A percentile compares a stretch with the other conserved stretches of the same genome.
phyloP scores from a whole-genome alignment of 2,329 filamentous ascomycete genomes.

The Colletotrichum destructivum region DNA sequence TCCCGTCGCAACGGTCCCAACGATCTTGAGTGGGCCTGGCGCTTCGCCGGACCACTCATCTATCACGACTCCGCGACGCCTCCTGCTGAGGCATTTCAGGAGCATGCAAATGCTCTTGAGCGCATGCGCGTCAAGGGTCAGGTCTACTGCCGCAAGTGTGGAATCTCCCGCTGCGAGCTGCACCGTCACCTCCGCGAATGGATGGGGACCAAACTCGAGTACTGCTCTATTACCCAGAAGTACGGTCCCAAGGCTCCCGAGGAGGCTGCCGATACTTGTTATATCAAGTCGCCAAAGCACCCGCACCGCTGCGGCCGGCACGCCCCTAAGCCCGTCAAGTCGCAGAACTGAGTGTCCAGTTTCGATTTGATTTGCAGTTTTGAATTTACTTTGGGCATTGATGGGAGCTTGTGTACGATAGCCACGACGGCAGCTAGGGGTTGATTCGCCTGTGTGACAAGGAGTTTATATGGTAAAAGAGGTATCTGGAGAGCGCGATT shows the following conservation, averaged over 20 bases:
- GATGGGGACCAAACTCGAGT: constrained; percentile 71
- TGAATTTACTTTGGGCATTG: constrained; percentile 5
- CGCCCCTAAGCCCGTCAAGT: constrained; percentile 47
- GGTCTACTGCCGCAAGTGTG: constrained; percentile 75
- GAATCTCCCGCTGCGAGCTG: constrained; percentile 73
- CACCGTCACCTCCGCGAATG: constrained; percentile 74
- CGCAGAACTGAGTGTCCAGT: neutral
- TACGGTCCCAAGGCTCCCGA: constrained; percentile 66
- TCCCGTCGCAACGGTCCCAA: constrained; percentile 73
- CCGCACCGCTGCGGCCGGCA: constrained; percentile 72
- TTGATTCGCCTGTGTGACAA: neutral
- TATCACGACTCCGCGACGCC: constrained; percentile 42
- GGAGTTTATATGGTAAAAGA: neutral
- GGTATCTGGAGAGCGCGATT: neutral
- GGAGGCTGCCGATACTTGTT: constrained; percentile 67
- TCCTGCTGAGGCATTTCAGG: constrained; percentile 28
- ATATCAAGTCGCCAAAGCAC: constrained; percentile 73
- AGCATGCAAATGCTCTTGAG: constrained; percentile 53
- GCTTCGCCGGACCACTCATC: constrained; percentile 65
- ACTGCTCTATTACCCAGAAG: constrained; percentile 72
- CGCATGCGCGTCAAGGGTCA: constrained; percentile 70
- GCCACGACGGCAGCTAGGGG: neutral
- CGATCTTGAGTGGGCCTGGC: constrained; percentile 76
- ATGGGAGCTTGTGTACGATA: constrained; percentile 1
- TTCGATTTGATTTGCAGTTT: neutral